A percentile compares a stretch with the other conserved stretches of the same genome.
Conservation (phyloP, 306 rosid species). For the Trifolium repens region DNA sequence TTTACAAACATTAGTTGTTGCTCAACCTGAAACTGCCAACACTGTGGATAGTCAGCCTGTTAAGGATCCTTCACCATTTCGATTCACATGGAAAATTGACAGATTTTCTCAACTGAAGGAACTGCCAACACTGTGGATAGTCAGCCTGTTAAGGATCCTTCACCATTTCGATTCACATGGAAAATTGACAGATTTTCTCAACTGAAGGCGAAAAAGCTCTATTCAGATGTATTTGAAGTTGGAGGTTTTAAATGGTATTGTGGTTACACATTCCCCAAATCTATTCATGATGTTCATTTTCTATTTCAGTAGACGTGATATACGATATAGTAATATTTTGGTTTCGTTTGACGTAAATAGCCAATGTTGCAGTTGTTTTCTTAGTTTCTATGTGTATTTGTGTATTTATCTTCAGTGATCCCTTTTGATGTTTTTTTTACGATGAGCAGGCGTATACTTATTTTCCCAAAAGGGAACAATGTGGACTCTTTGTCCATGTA, state of each 20-base stretch:
- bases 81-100: not conserved
- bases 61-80: not conserved
- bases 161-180: not conserved
- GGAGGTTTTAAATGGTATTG: not conserved
- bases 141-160: not conserved
- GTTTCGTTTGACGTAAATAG: not conserved
- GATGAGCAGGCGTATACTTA: not conserved
- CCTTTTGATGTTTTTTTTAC: not conserved
- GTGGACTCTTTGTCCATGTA: not conserved
- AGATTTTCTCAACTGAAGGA: not conserved
- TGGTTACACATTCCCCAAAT: not conserved
- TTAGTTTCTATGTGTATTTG: too few species aligned
- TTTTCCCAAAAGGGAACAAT: not conserved
- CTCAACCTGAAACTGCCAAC: not conserved
- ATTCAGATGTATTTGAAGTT: conserved; percentile 1
- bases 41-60: not conserved
- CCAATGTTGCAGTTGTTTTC: not conserved
- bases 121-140: not conserved
- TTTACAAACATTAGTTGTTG: not conserved
- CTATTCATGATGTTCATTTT: too few species aligned
- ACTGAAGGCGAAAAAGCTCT: not conserved
- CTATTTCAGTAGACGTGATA: not conserved
- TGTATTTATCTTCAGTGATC: not conserved
- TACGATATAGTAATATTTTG: not conserved
- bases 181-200: not conserved